Conservation (phyloP, 2,329 filamentous ascomycete genomes). For the Cadophora luteo-olivacea region DNA sequence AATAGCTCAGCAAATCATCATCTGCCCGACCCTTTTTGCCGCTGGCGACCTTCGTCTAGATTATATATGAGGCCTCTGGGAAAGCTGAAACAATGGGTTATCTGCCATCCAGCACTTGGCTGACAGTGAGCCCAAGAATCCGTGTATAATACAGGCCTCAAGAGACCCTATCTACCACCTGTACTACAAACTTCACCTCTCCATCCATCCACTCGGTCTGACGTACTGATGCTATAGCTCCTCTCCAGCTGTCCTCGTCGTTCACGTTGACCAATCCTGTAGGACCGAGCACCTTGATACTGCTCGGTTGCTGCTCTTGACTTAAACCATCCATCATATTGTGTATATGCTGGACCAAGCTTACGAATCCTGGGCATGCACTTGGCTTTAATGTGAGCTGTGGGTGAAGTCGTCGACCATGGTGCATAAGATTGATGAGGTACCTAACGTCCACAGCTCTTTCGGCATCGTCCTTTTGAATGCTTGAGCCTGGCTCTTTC, state of each 20-base stretch:
- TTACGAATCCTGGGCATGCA: constrained; percentile 38
- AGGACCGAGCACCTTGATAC: constrained; percentile 37
- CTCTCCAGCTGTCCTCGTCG: constrained; percentile 38
- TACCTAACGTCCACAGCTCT: constrained; percentile 25
- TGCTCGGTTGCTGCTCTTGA: constrained; percentile 25
- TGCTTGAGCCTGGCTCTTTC: constrained; percentile 2
- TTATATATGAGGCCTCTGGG: neutral
- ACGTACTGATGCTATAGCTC: constrained; percentile 31
- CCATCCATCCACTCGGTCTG: constrained; percentile 44
- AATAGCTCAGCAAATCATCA: too few species aligned
- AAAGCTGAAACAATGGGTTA: neutral
- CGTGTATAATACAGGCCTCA: neutral
- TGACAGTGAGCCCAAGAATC: neutral
- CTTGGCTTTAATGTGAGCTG: constrained; percentile 31
- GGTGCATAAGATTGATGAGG: constrained; percentile 39
- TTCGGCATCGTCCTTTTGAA: neutral
- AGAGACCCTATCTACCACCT: constrained; percentile 27
- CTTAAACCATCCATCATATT: constrained; percentile 27
- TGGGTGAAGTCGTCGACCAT: constrained; percentile 34
- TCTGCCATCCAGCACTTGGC: constrained; percentile 14
- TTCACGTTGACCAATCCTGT: constrained; percentile 36
- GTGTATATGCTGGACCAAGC: constrained; percentile 38
- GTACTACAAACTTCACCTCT: constrained; percentile 38
- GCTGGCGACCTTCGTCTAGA: neutral
- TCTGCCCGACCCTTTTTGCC: neutral